Conservation (phyloP, 805 yeast species). For the Schizosaccharomyces pombe region DNA sequence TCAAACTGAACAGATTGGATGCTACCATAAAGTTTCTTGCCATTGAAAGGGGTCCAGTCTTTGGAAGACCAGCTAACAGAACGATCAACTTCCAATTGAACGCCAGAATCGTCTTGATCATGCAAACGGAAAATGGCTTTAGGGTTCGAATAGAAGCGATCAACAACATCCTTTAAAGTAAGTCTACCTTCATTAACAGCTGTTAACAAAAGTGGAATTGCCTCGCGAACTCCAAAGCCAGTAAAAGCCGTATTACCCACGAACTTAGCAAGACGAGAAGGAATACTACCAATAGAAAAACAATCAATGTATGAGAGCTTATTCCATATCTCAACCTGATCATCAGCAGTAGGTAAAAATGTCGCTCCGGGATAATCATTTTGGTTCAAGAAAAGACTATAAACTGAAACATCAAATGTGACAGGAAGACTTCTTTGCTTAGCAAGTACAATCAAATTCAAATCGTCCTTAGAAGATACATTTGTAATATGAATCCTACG, state of each 20-base stretch:
- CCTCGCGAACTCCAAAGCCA: slow-evolving; percentile 59
- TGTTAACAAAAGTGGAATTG: slow-evolving; percentile 55
- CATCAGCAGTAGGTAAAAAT: slow-evolving; percentile 59
- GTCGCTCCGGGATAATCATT: slow-evolving; percentile 45
- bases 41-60: slow-evolving; percentile 32
- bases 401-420: slow-evolving; percentile 73
- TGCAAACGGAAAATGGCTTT: slow-evolving; percentile 60
- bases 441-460: slow-evolving; percentile 62
- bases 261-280: slow-evolving; percentile 45
- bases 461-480: slow-evolving; percentile 57
- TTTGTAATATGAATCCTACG: slow-evolving; percentile 75
- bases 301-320: slow-evolving; percentile 53
- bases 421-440: slow-evolving; percentile 61
- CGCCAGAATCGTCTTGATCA: slow-evolving; percentile 42
- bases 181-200: slow-evolving; percentile 58
- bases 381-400: slow-evolving; percentile 44
- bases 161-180: slow-evolving; percentile 45
- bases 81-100: slow-evolving; percentile 71
- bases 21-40: slow-evolving; percentile 41
- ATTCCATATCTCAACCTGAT: slow-evolving; percentile 65
- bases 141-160: slow-evolving; percentile 61
- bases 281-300: slow-evolving; percentile 63
- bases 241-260: slow-evolving; percentile 36
- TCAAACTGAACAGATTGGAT: slow-evolving; percentile 70
- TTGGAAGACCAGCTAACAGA: slow-evolving; percentile 16